Conservation (phyloP, 2,329 filamentous ascomycete genomes). For the Diaporthe citriasiana region DNA sequence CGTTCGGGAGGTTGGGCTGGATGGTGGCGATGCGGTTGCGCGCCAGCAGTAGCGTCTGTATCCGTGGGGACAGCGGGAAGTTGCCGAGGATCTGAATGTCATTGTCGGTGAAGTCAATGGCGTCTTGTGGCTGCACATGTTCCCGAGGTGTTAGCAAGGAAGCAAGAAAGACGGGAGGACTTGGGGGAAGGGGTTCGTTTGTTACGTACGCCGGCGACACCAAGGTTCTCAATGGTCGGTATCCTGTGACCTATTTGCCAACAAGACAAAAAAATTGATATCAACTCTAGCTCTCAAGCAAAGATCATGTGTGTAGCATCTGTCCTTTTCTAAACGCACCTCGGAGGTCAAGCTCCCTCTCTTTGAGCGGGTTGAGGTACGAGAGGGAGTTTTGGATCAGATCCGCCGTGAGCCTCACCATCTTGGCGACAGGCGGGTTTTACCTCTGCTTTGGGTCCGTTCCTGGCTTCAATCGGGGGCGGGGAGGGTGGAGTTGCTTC, state of each 20-base stretch:
- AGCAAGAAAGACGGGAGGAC: neutral
- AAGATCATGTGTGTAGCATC: slow-evolving; percentile 85
- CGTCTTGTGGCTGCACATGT: slow-evolving; percentile 82
- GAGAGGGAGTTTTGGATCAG: slow-evolving; percentile 95
- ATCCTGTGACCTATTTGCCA: slow-evolving; percentile 92
- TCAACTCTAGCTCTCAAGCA: slow-evolving; percentile 80
- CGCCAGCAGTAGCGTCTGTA: slow-evolving; percentile 89
- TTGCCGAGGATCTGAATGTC: slow-evolving; percentile 91
- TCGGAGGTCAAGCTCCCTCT: slow-evolving; percentile 99
- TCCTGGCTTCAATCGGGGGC: neutral
- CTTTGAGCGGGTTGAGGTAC: slow-evolving; percentile 98
- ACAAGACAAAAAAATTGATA: slow-evolving; percentile 70
- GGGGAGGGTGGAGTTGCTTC: neutral
- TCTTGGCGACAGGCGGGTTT: slow-evolving; percentile 58
- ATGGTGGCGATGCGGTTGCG: slow-evolving; percentile 90
- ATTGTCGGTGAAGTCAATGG: slow-evolving; percentile 98
- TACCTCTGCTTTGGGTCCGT: slow-evolving; percentile 38
- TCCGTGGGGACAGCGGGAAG: slow-evolving; percentile 90
- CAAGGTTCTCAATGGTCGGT: slow-evolving; percentile 96
- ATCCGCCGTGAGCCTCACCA: slow-evolving; percentile 92
- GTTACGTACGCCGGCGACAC: slow-evolving; percentile 85
- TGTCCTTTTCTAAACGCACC: slow-evolving; percentile 96
- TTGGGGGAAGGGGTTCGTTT: slow-evolving; percentile 31
- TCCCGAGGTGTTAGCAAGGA: neutral
- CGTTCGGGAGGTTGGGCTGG: slow-evolving; percentile 79